A percentile compares a stretch with the other conserved stretches of the same genome.
Conservation (phyloP, 495 filamentous ascomycete species). For the Lindgomyces ingoldianus region DNA sequence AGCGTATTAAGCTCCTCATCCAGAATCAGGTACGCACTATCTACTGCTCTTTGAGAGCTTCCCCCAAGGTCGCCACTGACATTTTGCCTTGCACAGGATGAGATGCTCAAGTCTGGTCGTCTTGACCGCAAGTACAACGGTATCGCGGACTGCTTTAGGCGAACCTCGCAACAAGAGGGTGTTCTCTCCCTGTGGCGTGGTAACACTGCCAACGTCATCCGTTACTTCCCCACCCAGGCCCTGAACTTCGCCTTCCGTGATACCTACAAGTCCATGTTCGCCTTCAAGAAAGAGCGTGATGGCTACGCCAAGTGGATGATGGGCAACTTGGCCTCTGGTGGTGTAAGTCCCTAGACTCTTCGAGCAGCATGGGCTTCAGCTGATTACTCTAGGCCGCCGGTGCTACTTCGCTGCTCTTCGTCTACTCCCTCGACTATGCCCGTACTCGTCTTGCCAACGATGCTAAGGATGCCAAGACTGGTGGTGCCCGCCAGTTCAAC, state of each 20-base stretch:
- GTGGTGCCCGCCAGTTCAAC: slow-evolving; percentile 99
- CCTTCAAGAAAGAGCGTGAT: slow-evolving; percentile 99
- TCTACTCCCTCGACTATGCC: slow-evolving; percentile 99
- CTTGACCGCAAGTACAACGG: slow-evolving; percentile 95
- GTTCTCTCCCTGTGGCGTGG: slow-evolving; percentile 91
- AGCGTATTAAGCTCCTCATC: slow-evolving; percentile 99
- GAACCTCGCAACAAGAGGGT: slow-evolving; percentile 82
- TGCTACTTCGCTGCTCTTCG: slow-evolving; percentile 99
- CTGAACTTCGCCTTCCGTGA: slow-evolving; percentile 99
- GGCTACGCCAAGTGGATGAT: slow-evolving; percentile 99
- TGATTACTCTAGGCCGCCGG: slow-evolving; percentile 72
- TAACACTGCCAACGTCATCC: slow-evolving; percentile 99
- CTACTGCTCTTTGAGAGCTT: not conserved
- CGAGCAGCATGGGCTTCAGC: slow-evolving; percentile 12
- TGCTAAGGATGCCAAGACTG: slow-evolving; percentile 92
- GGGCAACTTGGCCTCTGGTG: slow-evolving; percentile 99
- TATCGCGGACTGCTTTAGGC: slow-evolving; percentile 90
- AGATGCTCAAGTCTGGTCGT: slow-evolving; percentile 98
- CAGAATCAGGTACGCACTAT: slow-evolving; percentile 94
- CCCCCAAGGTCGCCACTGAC: slow-evolving; percentile 8
- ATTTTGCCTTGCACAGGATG: slow-evolving; percentile 66
- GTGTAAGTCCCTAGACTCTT: slow-evolving; percentile 65
- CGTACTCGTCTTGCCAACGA: slow-evolving; percentile 99
- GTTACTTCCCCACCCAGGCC: slow-evolving; percentile 99
- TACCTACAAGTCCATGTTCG: slow-evolving; percentile 99